Conservation (phyloP, 1,139 yeast genomes). For the Diutina rugosa region DNA sequence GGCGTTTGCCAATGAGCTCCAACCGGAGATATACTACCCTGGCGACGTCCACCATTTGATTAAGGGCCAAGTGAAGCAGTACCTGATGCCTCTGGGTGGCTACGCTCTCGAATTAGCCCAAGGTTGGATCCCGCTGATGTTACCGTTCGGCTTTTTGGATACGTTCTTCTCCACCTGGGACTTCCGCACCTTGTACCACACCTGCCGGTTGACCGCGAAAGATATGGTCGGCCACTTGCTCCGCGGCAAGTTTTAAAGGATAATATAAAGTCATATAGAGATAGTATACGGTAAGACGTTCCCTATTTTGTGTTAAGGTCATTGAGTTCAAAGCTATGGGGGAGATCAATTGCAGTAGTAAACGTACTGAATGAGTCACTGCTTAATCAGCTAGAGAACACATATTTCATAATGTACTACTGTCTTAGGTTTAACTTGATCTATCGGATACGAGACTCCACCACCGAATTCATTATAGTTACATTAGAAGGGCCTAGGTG, state of each 20-base stretch:
- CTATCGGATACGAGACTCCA: too few relatives aligned
- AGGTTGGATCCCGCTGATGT: conserved; percentile 98
- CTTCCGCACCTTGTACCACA: conserved; percentile 49
- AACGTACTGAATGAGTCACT: too few relatives aligned
- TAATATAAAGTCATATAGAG: background rate
- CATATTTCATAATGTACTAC: too few relatives aligned
- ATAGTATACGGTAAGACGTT: background rate
- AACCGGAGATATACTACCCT: conserved; percentile 58
- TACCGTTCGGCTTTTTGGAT: conserved; percentile 88
- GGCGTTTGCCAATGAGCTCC: conserved; percentile 46
- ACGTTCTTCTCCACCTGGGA: conserved; percentile 73
- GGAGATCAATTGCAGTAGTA: too few relatives aligned
- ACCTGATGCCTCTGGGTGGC: conserved; percentile 66
- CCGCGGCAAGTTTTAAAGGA: conserved; percentile 44
- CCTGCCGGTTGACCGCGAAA: conserved; percentile 59
- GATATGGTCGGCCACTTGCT: conserved; percentile 65
- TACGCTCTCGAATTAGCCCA: conserved; percentile 94
- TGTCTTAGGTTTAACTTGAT: too few relatives aligned
- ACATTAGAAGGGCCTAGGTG: too few relatives aligned
- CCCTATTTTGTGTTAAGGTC: too few relatives aligned
- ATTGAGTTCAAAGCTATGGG: background rate
- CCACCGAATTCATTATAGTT: too few relatives aligned
- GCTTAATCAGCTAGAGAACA: too few relatives aligned
- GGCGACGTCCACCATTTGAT: conserved; percentile 73
- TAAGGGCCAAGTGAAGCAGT: conserved; percentile 71